Percentiles rank a stretch among this genome's conserved stretches.
These are phyloP conservation scores for Glutinoglossum americanum DNA, from an alignment of 495 filamentous ascomycete genomes.

Conservation along the genomic window DNA sequence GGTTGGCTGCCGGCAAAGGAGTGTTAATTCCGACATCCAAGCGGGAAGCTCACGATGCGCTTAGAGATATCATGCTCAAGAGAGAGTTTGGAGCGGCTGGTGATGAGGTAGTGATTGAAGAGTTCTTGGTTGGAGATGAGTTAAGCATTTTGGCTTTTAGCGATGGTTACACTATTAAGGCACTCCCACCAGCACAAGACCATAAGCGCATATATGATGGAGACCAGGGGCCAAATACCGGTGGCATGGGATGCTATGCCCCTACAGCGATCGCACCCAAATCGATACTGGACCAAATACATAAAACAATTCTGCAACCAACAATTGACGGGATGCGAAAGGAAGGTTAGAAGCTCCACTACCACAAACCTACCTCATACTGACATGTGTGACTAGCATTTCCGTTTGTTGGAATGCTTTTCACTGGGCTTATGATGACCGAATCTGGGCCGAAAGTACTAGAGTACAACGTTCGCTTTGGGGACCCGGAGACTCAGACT, in stretches of 20 bases:
- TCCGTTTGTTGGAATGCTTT: constrained; percentile 71
- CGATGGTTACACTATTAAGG: constrained; percentile 68
- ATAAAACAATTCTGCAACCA: constrained; percentile 66
- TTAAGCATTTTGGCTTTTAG: constrained; percentile 77
- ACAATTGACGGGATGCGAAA: constrained; percentile 74
- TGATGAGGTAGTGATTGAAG: constrained; percentile 88
- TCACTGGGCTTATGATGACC: constrained; percentile 94
- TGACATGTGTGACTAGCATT: constrained; percentile 19
- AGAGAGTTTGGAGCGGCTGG: constrained; percentile 76
- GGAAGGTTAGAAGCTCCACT: constrained; percentile 27
- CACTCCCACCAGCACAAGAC: constrained; percentile 83
- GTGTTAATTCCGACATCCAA: constrained; percentile 67
- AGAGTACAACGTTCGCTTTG: constrained; percentile 94
- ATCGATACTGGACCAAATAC: constrained; percentile 51
- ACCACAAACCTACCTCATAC: constrained; percentile 8
- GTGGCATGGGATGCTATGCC: constrained; percentile 95
- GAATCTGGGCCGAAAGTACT: constrained; percentile 66
- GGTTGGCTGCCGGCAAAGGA: constrained; percentile 78
- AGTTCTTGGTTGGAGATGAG: constrained; percentile 81
- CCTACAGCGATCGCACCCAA: constrained; percentile 66
- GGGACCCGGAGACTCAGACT: constrained; percentile 91
- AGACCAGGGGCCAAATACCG: constrained; percentile 83
- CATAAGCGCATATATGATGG: constrained; percentile 89
- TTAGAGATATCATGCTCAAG: constrained; percentile 77
- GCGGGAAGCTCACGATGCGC: constrained; percentile 58